Evolutionary conservation across 2,329 filamentous ascomycete genomes (phyloP).

Genomic region (Sphaerulina vaccinii): DNA sequence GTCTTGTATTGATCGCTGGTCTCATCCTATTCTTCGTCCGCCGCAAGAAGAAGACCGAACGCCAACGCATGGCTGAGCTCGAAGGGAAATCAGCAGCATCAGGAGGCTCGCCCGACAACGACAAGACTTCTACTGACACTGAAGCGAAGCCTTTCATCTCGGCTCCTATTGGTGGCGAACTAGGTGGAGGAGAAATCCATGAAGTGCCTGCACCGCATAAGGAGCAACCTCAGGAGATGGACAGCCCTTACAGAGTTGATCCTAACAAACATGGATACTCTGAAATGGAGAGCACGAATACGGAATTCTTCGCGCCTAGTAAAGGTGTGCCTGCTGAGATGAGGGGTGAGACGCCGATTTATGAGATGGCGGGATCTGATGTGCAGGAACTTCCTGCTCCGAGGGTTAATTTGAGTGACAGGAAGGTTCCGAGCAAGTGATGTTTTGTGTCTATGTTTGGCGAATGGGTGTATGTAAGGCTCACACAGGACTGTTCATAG

Average conservation of each 20-base stretch:
- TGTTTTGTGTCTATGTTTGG: neutral
- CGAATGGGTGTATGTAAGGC: neutral
- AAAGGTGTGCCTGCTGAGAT: conserved; percentile 28
- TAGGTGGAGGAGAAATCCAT: conserved; percentile 36
- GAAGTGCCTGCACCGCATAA: conserved; percentile 35
- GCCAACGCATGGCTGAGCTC: conserved; percentile 32
- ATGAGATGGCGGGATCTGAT: conserved; percentile 34
- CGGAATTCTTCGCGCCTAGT: conserved; percentile 23
- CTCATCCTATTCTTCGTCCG: conserved; percentile 32
- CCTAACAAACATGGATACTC: conserved; percentile 36
- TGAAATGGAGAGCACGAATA: conserved; percentile 33
- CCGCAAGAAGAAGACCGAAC: conserved; percentile 28
- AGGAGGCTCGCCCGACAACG: neutral
- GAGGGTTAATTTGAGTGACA: conserved; percentile 6
- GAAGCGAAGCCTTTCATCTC: conserved; percentile 31
- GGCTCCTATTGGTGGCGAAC: conserved; percentile 36
- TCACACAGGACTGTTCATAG: neutral
- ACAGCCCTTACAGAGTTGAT: conserved; percentile 33
- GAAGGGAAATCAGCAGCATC: conserved; percentile 30
- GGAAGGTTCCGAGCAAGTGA: neutral
- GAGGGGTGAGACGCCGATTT: conserved; percentile 32
- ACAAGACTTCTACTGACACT: conserved; percentile 16
- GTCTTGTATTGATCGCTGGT: conserved; percentile 30
- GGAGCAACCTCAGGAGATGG: conserved; percentile 33
- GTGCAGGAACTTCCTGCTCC: conserved; percentile 29